Conservation (phyloP, 2,329 filamentous ascomycete species). For the Leptoxyphium fumago region DNA sequence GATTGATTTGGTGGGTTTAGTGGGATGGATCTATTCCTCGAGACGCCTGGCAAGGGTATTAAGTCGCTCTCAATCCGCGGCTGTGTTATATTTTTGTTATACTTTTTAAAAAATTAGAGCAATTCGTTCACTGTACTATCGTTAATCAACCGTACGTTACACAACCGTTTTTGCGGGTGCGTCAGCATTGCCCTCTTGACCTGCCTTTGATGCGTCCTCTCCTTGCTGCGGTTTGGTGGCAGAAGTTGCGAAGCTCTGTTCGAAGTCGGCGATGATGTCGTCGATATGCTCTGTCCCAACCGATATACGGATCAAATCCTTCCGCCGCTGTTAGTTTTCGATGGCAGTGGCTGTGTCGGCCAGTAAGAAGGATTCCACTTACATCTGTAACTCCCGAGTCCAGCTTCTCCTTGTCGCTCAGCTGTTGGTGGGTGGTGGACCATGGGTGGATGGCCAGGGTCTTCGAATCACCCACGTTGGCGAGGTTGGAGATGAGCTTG, state of each 20-base stretch:
- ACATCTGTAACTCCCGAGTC: slow-evolving; percentile 71
- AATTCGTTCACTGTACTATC: too few species aligned
- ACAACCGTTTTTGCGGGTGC: neutral
- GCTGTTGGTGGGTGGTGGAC: slow-evolving; percentile 89
- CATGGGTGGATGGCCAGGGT: slow-evolving; percentile 90
- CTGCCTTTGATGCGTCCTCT: slow-evolving; percentile 11
- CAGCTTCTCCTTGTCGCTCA: slow-evolving; percentile 65
- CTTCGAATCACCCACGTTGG: slow-evolving; percentile 93
- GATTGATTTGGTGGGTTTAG: too few species aligned
- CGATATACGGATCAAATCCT: slow-evolving; percentile 87
- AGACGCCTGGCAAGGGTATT: too few species aligned
- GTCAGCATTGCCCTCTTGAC: slow-evolving; percentile 11
- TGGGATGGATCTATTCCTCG: too few species aligned
- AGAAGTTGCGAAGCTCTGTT: slow-evolving; percentile 63
- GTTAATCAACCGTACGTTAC: neutral
- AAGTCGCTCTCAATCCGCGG: too few species aligned
- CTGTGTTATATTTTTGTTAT: too few species aligned
- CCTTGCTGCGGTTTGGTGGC: slow-evolving; percentile 27
- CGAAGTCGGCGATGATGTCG: slow-evolving; percentile 91
- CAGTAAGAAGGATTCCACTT: slow-evolving; percentile 8
- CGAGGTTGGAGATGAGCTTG: slow-evolving; percentile 88
- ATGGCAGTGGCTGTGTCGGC: neutral
- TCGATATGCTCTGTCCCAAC: slow-evolving; percentile 95
- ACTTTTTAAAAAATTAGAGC: too few species aligned
- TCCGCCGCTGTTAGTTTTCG: slow-evolving; percentile 2